Evolutionary conservation across 139 green algal genomes (phyloP).

Genomic region (Chlamydomonas eustigma): DNA sequence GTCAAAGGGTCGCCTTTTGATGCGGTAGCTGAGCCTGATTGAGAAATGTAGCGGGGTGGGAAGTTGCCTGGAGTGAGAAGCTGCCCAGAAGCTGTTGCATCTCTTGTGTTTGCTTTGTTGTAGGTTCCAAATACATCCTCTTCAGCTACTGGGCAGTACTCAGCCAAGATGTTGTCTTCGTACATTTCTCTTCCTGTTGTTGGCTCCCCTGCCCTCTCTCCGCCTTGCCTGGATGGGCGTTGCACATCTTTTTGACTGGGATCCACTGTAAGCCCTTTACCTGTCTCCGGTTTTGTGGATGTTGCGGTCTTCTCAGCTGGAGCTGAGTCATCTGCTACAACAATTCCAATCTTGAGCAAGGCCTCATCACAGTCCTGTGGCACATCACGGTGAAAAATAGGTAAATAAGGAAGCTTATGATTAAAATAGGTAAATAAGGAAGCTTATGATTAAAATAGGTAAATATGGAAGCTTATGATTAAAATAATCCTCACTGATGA

Average conservation of each 20-base stretch:
- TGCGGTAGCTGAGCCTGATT: not conserved
- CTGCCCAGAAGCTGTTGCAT: too few species aligned
- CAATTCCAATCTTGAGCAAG: not conserved
- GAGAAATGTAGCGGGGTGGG: not conserved
- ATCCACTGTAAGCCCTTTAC: too few species aligned
- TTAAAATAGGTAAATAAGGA: not conserved
- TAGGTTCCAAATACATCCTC: slow-evolving; percentile 6
- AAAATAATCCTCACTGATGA: too few species aligned
- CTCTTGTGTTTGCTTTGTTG: not conserved
- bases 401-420: too few species aligned
- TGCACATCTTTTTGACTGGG: not conserved
- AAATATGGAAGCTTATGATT: too few species aligned
- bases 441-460: not conserved
- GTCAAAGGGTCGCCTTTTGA: not conserved
- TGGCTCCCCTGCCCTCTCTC: not conserved
- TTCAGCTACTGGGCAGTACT: not conserved
- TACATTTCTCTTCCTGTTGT: not conserved
- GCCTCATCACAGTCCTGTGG: slow-evolving; percentile 2
- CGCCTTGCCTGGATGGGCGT: not conserved
- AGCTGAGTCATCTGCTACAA: not conserved
- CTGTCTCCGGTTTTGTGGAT: too few species aligned
- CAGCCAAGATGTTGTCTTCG: not conserved
- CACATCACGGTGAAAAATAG: not conserved
- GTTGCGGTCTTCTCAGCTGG: too few species aligned
- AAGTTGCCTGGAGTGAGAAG: not conserved